Evolutionary conservation across 2,329 filamentous ascomycete genomes (phyloP).

Genomic region (Fulvia fulva): DNA sequence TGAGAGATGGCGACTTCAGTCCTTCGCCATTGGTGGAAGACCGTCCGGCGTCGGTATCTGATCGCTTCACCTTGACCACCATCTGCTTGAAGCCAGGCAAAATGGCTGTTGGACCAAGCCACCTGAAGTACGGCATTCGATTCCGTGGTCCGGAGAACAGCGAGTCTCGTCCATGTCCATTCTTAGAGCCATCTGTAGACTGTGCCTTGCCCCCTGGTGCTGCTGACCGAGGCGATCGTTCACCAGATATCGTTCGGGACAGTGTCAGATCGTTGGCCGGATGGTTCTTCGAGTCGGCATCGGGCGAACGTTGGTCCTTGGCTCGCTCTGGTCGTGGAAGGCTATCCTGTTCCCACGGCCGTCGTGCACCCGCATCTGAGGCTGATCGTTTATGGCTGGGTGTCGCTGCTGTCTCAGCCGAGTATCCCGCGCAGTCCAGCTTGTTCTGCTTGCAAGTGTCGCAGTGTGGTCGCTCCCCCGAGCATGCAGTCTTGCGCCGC

Average conservation of each 20-base stretch:
- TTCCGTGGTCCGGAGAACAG: constrained; percentile 43
- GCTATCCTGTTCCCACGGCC: constrained; percentile 3
- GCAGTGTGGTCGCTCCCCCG: constrained; percentile 42
- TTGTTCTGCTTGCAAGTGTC: constrained; percentile 47
- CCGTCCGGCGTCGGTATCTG: constrained; percentile 59
- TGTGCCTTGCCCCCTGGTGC: constrained; percentile 3
- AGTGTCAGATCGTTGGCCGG: constrained; percentile 4
- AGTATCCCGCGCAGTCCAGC: constrained; percentile 46
- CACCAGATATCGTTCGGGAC: constrained; percentile 9
- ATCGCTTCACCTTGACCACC: constrained; percentile 71
- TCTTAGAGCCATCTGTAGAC: constrained; percentile 7
- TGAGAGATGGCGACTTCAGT: constrained; percentile 27
- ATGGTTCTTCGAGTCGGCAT: not conserved
- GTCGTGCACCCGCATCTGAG: constrained; percentile 13
- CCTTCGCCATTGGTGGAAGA: constrained; percentile 46
- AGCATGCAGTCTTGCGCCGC: constrained; percentile 49
- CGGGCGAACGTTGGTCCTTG: not conserved
- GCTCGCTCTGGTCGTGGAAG: not conserved
- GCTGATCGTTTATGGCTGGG: constrained; percentile 13
- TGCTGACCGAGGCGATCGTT: constrained; percentile 11
- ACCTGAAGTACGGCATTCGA: constrained; percentile 82
- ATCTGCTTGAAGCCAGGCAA: constrained; percentile 91
- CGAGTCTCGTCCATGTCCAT: constrained; percentile 18
- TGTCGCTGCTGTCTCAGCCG: constrained; percentile 31
- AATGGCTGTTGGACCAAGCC: constrained; percentile 87